These are phyloP conservation scores for Iris macrosiphon DNA, from an alignment of 106 monocot species.

Conservation along the genomic window DNA sequence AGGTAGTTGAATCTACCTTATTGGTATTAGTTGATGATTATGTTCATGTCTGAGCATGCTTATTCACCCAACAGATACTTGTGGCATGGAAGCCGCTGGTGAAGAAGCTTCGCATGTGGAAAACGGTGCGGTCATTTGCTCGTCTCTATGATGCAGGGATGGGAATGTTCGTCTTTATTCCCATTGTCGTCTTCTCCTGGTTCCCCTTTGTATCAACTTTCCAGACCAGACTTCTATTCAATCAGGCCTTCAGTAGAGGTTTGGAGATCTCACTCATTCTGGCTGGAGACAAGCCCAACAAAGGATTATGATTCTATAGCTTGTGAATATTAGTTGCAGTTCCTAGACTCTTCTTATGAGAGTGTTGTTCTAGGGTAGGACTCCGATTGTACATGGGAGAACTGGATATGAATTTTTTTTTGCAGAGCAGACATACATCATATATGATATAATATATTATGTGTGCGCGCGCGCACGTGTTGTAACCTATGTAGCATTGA, in stretches of 20 bases:
- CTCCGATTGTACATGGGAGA: neutral
- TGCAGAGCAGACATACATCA: conserved; percentile 2
- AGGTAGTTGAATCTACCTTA: too few species aligned
- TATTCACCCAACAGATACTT: conserved; percentile 54
- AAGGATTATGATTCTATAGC: conserved; percentile 30
- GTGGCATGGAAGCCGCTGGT: conserved; percentile 82
- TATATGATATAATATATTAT: too few species aligned
- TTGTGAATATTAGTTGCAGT: conserved; percentile 3
- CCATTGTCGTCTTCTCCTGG: conserved; percentile 78
- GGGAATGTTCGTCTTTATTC: conserved; percentile 90
- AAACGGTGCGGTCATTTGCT: conserved; percentile 75
- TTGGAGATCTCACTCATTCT: conserved; percentile 97
- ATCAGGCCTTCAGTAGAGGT: conserved; percentile 96
- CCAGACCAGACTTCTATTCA: conserved; percentile 87
- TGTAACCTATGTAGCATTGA: neutral
- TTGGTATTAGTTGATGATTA: too few species aligned
- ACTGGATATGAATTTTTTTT: neutral
- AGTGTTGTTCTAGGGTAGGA: neutral
- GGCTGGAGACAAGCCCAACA: conserved; percentile 89
- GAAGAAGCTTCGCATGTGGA: conserved; percentile 68
- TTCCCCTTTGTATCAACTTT: conserved; percentile 93
- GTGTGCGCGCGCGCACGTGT: neutral
- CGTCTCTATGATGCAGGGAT: conserved; percentile 88
- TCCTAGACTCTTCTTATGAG: too few species aligned
- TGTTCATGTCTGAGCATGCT: neutral